Conservation (phyloP, 345 rosid genomes). For the Luvunga scandens region DNA sequence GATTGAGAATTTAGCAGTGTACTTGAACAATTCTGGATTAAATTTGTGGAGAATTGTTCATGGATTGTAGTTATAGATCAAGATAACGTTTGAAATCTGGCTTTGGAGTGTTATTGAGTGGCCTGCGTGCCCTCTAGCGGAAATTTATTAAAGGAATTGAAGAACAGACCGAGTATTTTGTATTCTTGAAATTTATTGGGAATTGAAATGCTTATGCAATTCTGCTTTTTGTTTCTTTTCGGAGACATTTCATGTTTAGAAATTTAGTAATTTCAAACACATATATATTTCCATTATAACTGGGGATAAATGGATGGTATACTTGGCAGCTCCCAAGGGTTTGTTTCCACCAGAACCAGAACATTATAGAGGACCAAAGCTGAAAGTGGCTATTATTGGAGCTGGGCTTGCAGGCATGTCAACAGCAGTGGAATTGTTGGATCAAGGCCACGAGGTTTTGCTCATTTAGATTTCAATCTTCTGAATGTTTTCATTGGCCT, state of each 20-base stretch:
- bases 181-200: not conserved
- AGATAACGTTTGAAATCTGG: not conserved
- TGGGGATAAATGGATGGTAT: constrained; percentile 18
- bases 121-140: not conserved
- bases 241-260: constrained; percentile 4
- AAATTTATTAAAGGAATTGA: not conserved
- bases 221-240: not conserved
- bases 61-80: not conserved
- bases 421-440: too few relatives aligned
- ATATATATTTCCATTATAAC: not conserved
- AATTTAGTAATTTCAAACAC: not conserved
- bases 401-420: too few relatives aligned
- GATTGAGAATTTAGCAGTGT: not conserved
- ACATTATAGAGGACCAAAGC: constrained; percentile 85
- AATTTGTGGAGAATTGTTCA: not conserved
- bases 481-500: too few relatives aligned
- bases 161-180: too few relatives aligned
- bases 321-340: constrained; percentile 86
- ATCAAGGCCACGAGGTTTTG: too few relatives aligned
- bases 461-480: too few relatives aligned
- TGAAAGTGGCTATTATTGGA: too few relatives aligned
- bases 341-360: constrained; percentile 94
- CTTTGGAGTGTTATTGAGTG: not conserved
- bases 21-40: not conserved
- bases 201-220: not conserved